Evolutionary conservation across 1,284 basidiomycete genomes (phyloP).

Genomic region (Amylostereum chailletii): DNA sequence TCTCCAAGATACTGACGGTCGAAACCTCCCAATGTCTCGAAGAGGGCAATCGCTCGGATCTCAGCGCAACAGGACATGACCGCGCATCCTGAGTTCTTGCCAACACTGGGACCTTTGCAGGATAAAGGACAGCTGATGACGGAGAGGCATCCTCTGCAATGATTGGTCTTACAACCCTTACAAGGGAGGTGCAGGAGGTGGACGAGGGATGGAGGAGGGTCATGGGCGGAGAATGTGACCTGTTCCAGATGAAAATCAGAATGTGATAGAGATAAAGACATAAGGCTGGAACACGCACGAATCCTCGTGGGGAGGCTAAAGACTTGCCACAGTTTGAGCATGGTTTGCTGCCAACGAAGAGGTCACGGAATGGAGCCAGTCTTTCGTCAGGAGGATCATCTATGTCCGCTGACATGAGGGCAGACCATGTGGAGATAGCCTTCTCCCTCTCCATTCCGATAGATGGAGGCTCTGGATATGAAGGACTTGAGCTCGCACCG

Average conservation of each 20-base stretch:
- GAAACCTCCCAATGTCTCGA: conserved; percentile 38
- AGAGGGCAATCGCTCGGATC: conserved; percentile 39
- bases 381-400: conserved; percentile 22
- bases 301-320: conserved; percentile 28
- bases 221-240: conserved; percentile 31
- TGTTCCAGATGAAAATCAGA: conserved; percentile 11
- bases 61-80: conserved; percentile 36
- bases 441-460: no score
- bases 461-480: no score
- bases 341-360: conserved; percentile 24
- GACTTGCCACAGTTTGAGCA: conserved; percentile 28
- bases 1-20: conserved; percentile 36
- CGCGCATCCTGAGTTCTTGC: conserved; percentile 23
- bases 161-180: conserved; percentile 29
- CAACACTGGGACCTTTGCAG: conserved; percentile 31
- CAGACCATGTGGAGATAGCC: background rate
- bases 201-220: conserved; percentile 26
- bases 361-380: conserved; percentile 20
- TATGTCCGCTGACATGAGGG: background rate
- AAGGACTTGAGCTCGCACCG: background rate
- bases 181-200: conserved; percentile 35
- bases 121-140: conserved; percentile 25
- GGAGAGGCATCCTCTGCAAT: conserved; percentile 41
- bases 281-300: conserved; percentile 19
- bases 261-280: conserved; percentile 1